Conservation (phyloP, 129 eudicot species). For the Calendula officinalis region DNA sequence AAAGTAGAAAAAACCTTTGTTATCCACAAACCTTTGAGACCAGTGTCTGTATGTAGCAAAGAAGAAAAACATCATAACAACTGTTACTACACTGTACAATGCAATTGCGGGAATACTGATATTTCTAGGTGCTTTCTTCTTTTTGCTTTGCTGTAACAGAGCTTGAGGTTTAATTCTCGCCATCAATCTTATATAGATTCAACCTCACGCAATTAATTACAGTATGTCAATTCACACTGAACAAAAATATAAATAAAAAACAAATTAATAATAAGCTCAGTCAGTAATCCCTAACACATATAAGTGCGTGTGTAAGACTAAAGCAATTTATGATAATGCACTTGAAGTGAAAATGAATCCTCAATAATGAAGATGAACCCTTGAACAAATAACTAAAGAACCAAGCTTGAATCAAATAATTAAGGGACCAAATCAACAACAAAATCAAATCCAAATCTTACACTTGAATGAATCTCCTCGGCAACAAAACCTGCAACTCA, state of each 20-base stretch:
- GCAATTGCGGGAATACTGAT: constrained; percentile 59
- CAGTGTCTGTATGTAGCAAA: constrained; percentile 77
- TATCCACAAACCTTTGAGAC: constrained; percentile 63
- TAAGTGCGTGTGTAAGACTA: neutral
- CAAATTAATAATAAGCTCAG: neutral
- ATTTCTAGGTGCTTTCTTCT: constrained; percentile 92
- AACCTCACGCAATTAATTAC: constrained; percentile 10
- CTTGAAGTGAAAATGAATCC: too few relatives aligned
- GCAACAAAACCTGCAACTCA: too few relatives aligned
- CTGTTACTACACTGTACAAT: constrained; percentile 50
- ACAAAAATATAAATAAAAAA: neutral
- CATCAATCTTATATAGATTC: constrained; percentile 43
- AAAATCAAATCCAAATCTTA: too few relatives aligned
- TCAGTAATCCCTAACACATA: neutral
- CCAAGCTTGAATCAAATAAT: too few relatives aligned
- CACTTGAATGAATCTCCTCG: too few relatives aligned
- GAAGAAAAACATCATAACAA: constrained; percentile 69
- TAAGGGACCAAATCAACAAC: too few relatives aligned
- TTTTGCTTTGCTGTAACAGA: constrained; percentile 93
- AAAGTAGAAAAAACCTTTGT: neutral
- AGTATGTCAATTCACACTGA: constrained; percentile 19
- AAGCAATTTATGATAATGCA: neutral
- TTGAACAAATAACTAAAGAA: too few relatives aligned
- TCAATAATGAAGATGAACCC: too few relatives aligned
- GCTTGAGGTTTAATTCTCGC: constrained; percentile 98